Percentiles rank a stretch among this genome's conserved stretches.
These are phyloP conservation scores for Microcyclospora tardicrescens DNA, from an alignment of 2,329 filamentous ascomycete genomes.

Conservation along the genomic window DNA sequence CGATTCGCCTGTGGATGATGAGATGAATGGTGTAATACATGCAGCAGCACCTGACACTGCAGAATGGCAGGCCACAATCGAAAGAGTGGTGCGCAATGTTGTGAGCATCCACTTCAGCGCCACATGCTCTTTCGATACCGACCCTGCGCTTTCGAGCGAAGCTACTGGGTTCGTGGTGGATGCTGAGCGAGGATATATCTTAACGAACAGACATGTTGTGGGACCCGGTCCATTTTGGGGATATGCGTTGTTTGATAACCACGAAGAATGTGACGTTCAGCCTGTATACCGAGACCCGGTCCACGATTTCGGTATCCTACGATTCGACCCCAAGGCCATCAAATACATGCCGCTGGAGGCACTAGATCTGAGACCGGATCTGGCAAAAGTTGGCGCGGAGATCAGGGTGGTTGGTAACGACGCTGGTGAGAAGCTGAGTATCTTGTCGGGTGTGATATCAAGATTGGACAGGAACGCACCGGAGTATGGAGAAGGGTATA, in stretches of 20 bases:
- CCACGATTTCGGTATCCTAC: constrained; percentile 93
- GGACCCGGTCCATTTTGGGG: constrained; percentile 95
- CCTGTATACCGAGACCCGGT: constrained; percentile 97
- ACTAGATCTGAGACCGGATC: constrained; percentile 68
- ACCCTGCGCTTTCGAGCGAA: constrained; percentile 82
- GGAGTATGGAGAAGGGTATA: constrained; percentile 95
- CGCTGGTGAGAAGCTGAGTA: constrained; percentile 95
- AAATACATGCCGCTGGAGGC: constrained; percentile 90
- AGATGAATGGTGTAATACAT: constrained; percentile 23
- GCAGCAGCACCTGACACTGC: constrained; percentile 49
- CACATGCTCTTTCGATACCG: constrained; percentile 97
- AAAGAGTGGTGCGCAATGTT: constrained; percentile 84
- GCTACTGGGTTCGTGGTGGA: constrained; percentile 97
- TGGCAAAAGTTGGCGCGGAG: constrained; percentile 78
- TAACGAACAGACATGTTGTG: constrained; percentile 64
- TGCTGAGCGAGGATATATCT: constrained; percentile 64
- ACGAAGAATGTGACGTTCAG: constrained; percentile 88
- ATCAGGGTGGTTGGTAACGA: constrained; percentile 97
- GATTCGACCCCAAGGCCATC: constrained; percentile 90
- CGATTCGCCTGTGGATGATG: constrained; percentile 29
- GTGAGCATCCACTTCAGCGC: constrained; percentile 99
- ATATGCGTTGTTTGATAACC: constrained; percentile 96
- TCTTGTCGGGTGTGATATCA: constrained; percentile 93
- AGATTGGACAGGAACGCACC: constrained; percentile 91
- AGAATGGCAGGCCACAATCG: constrained; percentile 93